Evolutionary conservation across 345 rosid species (phyloP), one percentile per base, ranked within the genome.

Genomic region (Viola odorata): DNA sequence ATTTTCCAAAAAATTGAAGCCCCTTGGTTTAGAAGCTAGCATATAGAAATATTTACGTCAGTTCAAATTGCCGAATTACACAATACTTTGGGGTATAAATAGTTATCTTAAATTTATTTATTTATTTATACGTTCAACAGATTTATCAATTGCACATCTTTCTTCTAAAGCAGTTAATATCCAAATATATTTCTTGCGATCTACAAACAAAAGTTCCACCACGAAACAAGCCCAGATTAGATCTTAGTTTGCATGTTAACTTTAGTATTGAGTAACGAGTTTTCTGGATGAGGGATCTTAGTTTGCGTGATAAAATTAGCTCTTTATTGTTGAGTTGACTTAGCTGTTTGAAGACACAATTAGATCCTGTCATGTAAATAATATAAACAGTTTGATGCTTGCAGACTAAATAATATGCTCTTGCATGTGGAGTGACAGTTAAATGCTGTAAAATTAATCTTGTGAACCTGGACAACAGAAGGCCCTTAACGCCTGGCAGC

Each of bases 401-500:
- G 53, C 6, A 13, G 0, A 16, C 13, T 8, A 13, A 42, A 7
- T 14, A 61, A 50, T 38, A 14, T 23, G 52, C 48, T 41, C 48
- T 57, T 23, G 6, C 39, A 68, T 41, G 12, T 12, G 17, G 12
- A 52, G 45, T 38, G 13, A 50, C 38, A 50, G 50, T 7, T 52
- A 45, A 54, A 40, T 55, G 23, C 37, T 66, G 44, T 13, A 41
- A 47, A 49, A 70, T 23, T 57, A 53, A 49, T 50, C 38, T 66
- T 62, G 61, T 67, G 63, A 75, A 89, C 94, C 96, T 89, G 69
- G 94, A 81, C 72, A 92, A 57, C 66, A 89, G 68, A 64, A 92
- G 89, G 70, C 97, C 91, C 47, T 81, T 71, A 49, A 84, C 69
- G 69, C 67, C 79, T 44, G 67, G 76, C 64, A 55, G 77, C 61